Evolutionary conservation across 192 early-diverging fungal genomes (phyloP), one percentile per base, ranked within the genome.

Genomic region (Radiomyces spectabilis): DNA sequence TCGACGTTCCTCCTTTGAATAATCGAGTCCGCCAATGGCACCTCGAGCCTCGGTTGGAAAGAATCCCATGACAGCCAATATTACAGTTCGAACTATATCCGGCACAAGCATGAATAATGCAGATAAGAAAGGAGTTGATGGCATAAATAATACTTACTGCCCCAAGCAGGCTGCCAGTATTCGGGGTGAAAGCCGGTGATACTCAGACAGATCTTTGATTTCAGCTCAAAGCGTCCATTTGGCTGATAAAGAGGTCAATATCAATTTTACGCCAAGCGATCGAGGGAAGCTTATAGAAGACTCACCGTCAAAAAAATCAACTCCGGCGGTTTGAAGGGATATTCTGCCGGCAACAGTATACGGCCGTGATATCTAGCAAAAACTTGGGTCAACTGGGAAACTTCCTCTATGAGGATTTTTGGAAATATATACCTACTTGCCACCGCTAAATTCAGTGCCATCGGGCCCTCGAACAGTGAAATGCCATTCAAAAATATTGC

Each of bases 401-500:
- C 18, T 24, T 50, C 12, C 13, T 19, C 21, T 37, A 27, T 43
- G 8, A 24, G 5, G 8, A 27, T 0, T 30, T 39, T 15, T 35
- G 2, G 19, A 45, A 25, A 41, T 44, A 10, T 21, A 4, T 21
- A 31, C 54, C 71, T 65, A 72, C 69, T 79, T 73, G 55, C 89
- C 94, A 33, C 88, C 89, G 47, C 81, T 80, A 70, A 90, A 98
- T 5, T 89, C 88, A 5, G 90, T 89, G 19, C 81, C 86, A 18
- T 80, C 70, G 19, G 94, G 94, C 8, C 95, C 95, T 16, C 89
- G 76, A 7, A 97, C 76, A 1, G 93, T 94, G 64, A 94, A 98
- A 62, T 98, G 95, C 93, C 93, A 97, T 62, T 98, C 95, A 67
- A 98, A 89, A 22, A 98, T 74, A 68, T 97, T 89, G 38, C 87